Conservation (phyloP, 805 yeast species). For the Saccharomycopsis fermentans region DNA sequence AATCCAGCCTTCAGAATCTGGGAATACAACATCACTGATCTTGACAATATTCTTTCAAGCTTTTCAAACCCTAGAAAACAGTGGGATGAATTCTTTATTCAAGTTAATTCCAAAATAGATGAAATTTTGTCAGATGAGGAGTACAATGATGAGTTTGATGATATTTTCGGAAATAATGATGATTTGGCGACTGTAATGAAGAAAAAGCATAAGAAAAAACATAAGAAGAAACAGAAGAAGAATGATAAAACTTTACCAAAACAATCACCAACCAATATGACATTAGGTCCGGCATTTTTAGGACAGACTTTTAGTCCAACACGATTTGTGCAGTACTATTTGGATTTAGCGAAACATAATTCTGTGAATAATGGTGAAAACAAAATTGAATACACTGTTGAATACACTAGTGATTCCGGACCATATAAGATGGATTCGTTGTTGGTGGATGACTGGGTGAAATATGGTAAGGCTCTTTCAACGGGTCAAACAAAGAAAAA, state of each 20-base stretch:
- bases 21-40: conserved; percentile 68
- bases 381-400: conserved; percentile 49
- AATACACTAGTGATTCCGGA: conserved; percentile 58
- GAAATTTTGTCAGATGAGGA: background rate
- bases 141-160: conserved; percentile 15
- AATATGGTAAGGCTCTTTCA: conserved; percentile 27
- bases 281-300: conserved; percentile 68
- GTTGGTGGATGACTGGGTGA: conserved; percentile 53
- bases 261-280: conserved; percentile 25
- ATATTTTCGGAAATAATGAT: conserved; percentile 18
- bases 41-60: conserved; percentile 24
- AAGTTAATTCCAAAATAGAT: conserved; percentile 31
- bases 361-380: conserved; percentile 35
- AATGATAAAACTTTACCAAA: conserved; percentile 54
- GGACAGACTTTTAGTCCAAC: conserved; percentile 67
- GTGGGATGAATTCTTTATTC: conserved; percentile 51
- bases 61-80: background rate
- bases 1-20: conserved; percentile 77
- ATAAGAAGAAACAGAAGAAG: conserved; percentile 21
- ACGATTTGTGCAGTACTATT: conserved; percentile 61
- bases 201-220: conserved; percentile 13
- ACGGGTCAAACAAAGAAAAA: conserved; percentile 28
- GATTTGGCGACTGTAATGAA: conserved; percentile 1
- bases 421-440: conserved; percentile 44
- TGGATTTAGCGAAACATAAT: conserved; percentile 38